A percentile compares a stretch with the other conserved stretches of the same genome.
Evolutionary conservation across 371 early-diverging fungal genomes (phyloP).

Genomic region (Phascolomyces articulosus): DNA sequence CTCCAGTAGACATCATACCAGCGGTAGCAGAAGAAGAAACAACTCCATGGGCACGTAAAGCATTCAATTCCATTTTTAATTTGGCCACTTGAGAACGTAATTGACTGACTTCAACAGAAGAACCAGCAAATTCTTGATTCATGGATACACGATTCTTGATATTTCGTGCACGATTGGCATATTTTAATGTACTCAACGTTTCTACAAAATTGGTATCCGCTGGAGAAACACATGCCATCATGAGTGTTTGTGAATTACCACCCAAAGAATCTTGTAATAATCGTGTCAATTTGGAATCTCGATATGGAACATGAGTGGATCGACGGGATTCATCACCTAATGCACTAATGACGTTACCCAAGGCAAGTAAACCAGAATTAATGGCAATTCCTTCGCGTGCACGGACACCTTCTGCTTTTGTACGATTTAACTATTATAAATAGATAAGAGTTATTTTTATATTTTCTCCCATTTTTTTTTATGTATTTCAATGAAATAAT

Average conservation of each 20-base stretch:
- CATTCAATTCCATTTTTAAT: slow-evolving; percentile 63
- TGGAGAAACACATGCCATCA: slow-evolving; percentile 92
- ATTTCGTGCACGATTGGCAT: slow-evolving; percentile 86
- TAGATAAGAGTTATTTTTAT: slow-evolving; percentile 22
- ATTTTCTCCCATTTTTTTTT: too few species aligned
- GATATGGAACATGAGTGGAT: slow-evolving; percentile 85
- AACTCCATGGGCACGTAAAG: slow-evolving; percentile 27
- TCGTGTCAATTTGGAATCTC: slow-evolving; percentile 95
- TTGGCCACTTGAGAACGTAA: slow-evolving; percentile 68
- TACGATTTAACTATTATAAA: slow-evolving; percentile 49
- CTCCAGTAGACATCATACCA: not conserved
- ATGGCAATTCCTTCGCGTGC: slow-evolving; percentile 98
- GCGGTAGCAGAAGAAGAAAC: not conserved
- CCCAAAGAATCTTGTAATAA: slow-evolving; percentile 91
- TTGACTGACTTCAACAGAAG: slow-evolving; percentile 64
- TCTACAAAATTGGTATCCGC: slow-evolving; percentile 82
- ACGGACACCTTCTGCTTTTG: slow-evolving; percentile 79
- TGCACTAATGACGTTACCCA: slow-evolving; percentile 99
- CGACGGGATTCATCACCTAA: slow-evolving; percentile 83
- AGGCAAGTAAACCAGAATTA: slow-evolving; percentile 94
- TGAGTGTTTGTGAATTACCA: slow-evolving; percentile 88
- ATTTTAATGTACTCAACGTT: slow-evolving; percentile 89
- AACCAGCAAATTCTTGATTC: slow-evolving; percentile 48
- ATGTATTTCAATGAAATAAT: too few species aligned
- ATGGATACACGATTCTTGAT: slow-evolving; percentile 76